Evolutionary conservation across 306 rosid genomes (phyloP), one percentile per base, ranked within the genome.

Genomic region (Medicago ruthenica): DNA sequence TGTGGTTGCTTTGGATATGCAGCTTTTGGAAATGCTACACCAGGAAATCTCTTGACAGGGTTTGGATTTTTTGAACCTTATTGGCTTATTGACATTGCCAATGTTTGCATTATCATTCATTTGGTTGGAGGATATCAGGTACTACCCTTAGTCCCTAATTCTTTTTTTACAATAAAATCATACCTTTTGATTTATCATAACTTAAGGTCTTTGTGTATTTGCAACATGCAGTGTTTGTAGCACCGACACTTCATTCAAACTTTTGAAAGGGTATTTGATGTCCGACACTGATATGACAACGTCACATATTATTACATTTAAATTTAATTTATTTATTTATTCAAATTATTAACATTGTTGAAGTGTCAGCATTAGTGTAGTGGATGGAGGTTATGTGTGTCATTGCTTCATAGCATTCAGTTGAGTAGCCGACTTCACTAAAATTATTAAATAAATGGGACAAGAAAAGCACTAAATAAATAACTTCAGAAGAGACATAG

Each of bases 111-210:
- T 50, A 80, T 89, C 70, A 34, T 94, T 71, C 96, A 94, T 76
- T 67, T 94, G 85, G 79, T 94, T 14, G 98, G 97, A 85, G 97
- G 96, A 50, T 94, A 89, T 83, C 98, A 91, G 97, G 98, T 93
- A 91, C 72, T 88, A 83, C 1, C 4, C 1, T 61, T 47, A 36
- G n/a, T n/a, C n/a, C 51, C n/a, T 34, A 34, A 34, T 34, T 34
- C 7, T 16, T 16, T 53, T 53, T n/a, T 53, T 51, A 51, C 9
- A 2, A 16, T 17, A 16, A 6, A n/a, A 31, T 31, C 6, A 3
- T 31, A 31, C 36, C 36, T 34, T 34, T 34, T 34, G 37, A 34
- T 34, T 34, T 34, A 34, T 34, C 37, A 34, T 47, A 14, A 14
- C 4, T 47, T 6, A 47, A 40, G 10, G 8, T 14, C 16, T 45